Base-by-base conservation (phyloP, 2,329 filamentous ascomycete genomes). In the Pseudocercospora ulei region DNA sequence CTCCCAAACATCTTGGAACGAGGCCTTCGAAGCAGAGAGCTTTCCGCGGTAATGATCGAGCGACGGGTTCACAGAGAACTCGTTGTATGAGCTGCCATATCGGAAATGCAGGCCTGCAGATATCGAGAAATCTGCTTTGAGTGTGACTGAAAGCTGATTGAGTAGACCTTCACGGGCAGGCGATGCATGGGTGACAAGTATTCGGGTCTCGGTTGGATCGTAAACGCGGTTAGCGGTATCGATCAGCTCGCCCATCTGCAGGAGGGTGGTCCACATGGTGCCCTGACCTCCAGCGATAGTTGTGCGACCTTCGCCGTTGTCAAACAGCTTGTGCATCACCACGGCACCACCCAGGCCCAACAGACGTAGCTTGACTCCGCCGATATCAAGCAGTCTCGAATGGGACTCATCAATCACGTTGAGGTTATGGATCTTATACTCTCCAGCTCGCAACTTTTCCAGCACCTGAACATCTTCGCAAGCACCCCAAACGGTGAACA, bases 281-380 rank as follows among this genome's bases (percentile, higher is more conserved):
- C 90, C 90, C 63, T 98, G 90, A 12, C 90, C 90, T 60, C 90
- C 90, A 13, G 90, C 90, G 63, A 98, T 98, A 1, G 92, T 98
- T 35, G 90, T 98, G 63, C 88, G 80, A 44, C 90, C 90, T 60
- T 98, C 90, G 38, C 90, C 90, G 53, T 98, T 98, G 63, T 98
- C 90, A 58, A 98, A 98, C 11, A 98, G 76, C 72, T 98, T 98
- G 72, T 98, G 90, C 86, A 98, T 98, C 44, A 98, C 90, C 3
- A 98, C 88, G 4, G 90, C 90, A 55, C 90, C 90, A 50, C 90
- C 90, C 20, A 98, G 72, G 47, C 90, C 90, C 18, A 98, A 75
- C 34, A 98, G 73, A 56, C 90, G 82, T 49, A 98, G 76, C 73
- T 96, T 96, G 39, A 98, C 85, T 41, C 90, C 90, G 40, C 88